These are phyloP conservation scores for Luzula sylvatica DNA, from an alignment of 176 grass and related monocot species.

Conservation along the genomic window DNA sequence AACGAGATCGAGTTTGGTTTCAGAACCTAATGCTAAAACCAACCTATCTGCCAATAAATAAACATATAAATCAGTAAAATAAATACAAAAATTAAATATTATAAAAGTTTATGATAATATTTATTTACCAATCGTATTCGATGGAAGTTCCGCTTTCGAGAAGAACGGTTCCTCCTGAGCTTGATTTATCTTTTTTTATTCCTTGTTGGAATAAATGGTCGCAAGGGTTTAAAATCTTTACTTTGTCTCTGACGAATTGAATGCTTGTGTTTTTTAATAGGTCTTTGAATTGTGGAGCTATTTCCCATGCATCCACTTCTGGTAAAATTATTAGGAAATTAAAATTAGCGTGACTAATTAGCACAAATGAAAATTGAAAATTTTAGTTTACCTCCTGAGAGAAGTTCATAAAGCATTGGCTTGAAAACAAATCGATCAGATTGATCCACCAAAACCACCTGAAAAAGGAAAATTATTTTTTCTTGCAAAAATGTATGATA, in stretches of 20 bases:
- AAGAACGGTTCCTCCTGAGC: slow-evolving; percentile 62
- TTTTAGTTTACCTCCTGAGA: slow-evolving; percentile 70
- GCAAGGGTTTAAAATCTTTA: slow-evolving; percentile 63
- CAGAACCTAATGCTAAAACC: slow-evolving; percentile 94
- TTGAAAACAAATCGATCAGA: slow-evolving; percentile 99
- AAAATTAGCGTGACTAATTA: slow-evolving; percentile 9
- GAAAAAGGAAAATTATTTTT: slow-evolving; percentile 12
- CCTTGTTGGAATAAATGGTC: slow-evolving; percentile 45
- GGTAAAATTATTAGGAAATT: slow-evolving; percentile 25
- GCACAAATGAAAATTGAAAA: slow-evolving; percentile 4
- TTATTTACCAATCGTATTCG: slow-evolving; percentile 92
- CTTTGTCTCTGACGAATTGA: slow-evolving; percentile 77
- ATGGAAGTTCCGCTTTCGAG: slow-evolving; percentile 79
- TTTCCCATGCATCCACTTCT: slow-evolving; percentile 98
- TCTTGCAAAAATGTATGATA: background rate
- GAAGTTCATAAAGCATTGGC: slow-evolving; percentile 83
- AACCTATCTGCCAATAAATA: slow-evolving; percentile 93
- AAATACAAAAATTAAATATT: background rate
- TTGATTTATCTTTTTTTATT: slow-evolving; percentile 34
- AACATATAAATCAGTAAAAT: slow-evolving; percentile 36
- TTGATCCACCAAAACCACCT: slow-evolving; percentile 82
- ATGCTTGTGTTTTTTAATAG: slow-evolving; percentile 66
- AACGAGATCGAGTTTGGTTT: slow-evolving; percentile 77
- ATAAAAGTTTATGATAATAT: slow-evolving; percentile 12
- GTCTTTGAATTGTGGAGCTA: slow-evolving; percentile 76